Conservation (phyloP, 75 land plant species). For the Cunninghamia lanceolata region DNA sequence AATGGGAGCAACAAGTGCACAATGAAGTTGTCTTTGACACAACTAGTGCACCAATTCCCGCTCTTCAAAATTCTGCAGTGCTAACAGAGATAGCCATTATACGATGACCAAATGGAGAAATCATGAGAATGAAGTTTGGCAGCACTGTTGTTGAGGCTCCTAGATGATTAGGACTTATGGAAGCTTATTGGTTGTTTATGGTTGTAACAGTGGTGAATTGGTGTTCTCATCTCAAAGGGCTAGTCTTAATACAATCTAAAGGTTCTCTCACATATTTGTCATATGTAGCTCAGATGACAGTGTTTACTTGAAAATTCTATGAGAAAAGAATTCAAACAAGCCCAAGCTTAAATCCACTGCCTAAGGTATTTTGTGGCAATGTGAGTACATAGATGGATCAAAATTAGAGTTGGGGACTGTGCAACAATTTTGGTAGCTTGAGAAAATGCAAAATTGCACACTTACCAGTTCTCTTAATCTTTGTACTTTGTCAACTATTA, state of each 20-base stretch:
- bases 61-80: conserved; percentile 27
- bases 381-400: background rate
- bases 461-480: too few relatives aligned
- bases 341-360: background rate
- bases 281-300: background rate
- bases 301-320: background rate
- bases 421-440: background rate
- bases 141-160: conserved; percentile 97
- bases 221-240: background rate
- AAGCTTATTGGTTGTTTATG: background rate
- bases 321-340: background rate
- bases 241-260: background rate
- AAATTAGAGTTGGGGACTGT: background rate
- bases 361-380: background rate
- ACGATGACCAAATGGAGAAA: conserved; percentile 92
- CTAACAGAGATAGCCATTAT: conserved; percentile 80
- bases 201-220: background rate
- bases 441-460: background rate
- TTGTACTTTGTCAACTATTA: too few relatives aligned
- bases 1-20: conserved; percentile 84
- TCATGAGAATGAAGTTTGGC: conserved; percentile 83
- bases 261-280: background rate
- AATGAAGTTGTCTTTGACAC: conserved; percentile 45
- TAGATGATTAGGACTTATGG: conserved; percentile 53
- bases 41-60: conserved; percentile 1